Base-by-base conservation (phyloP, 371 early-diverging fungal species). In the Umbelopsis sp. region DNA sequence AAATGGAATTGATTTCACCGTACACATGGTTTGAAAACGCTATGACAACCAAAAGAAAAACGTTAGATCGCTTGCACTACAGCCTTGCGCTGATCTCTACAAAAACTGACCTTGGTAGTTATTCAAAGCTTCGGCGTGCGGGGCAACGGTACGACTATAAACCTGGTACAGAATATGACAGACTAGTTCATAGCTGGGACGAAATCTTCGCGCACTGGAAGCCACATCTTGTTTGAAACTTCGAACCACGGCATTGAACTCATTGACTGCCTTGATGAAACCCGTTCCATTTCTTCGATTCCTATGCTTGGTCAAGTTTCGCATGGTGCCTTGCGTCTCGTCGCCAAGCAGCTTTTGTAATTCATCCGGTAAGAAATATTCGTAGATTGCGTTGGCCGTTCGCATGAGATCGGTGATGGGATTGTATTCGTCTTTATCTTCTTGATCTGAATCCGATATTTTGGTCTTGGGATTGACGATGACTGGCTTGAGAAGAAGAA, bases 11-110 rank as follows among this genome's bases (percentile, higher is more conserved):
- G 71, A 97, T 91, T 78, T 98, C 99, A 29, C 99, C 99, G 79
- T 98, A 98, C 11, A 97, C 97, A 73, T 93, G 91, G 78, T 96
- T 94, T 10, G 96, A 95, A 71, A 97, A 98, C 10, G 93, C 95
- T 83, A 70, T 44, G 45, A 29, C 63, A 64, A 51, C 32, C n/a
- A 65, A 29, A 64, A 65, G 63, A n/a, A 22, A 67, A 22, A 67
- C 20, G 50, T 22, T 25, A 22, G 41, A 3, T 10, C 12, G 12
- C 12, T 12, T 2, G 7, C 41, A 41, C 1, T 7, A 12, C 12
- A 12, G 41, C 7, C 10, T 5, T 7, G 41, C 41, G 38, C 22
- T 22, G 38, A 38, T 50, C 14, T 62, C 20, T 7, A 44, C 37
- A 24, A 51, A 44, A 44, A 16, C 25, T 65, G 76, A 87, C 90